phyloP scores from a whole-genome alignment of 768 basidiomycete genomes.

The Phaffia tasmanica region DNA sequence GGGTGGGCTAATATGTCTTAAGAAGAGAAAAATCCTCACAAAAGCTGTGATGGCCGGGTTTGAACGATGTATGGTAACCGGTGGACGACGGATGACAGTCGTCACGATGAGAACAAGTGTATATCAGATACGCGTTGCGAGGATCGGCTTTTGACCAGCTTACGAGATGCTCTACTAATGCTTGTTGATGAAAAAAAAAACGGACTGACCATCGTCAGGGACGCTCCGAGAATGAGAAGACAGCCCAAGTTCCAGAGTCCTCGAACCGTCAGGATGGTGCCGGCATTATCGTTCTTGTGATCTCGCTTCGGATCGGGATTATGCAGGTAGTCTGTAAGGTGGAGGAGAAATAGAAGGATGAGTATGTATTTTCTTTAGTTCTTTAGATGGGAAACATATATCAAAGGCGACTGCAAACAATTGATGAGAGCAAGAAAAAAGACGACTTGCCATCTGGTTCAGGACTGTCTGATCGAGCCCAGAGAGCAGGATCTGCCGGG shows the following conservation, averaged over 20 bases:
- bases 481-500: too few relatives aligned
- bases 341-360: constrained; percentile 28
- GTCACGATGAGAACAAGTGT: constrained; percentile 23
- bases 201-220: constrained; percentile 37
- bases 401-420: not conserved
- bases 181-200: constrained; percentile 35
- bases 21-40: constrained; percentile 43
- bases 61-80: too few relatives aligned
- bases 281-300: constrained; percentile 44
- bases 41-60: constrained; percentile 37
- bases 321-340: constrained; percentile 37
- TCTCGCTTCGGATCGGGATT: constrained; percentile 29
- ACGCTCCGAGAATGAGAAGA: constrained; percentile 48
- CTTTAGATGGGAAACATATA: not conserved
- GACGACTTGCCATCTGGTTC: not conserved
- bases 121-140: constrained; percentile 28
- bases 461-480: not conserved
- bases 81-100: too few relatives aligned
- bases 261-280: constrained; percentile 55
- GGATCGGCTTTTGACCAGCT: constrained; percentile 36
- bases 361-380: constrained; percentile 22
- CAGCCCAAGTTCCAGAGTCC: constrained; percentile 65
- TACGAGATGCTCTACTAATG: too few relatives aligned
- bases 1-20: constrained; percentile 29
- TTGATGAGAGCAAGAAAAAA: not conserved